A percentile compares a stretch with the other conserved stretches of the same genome.
Evolutionary conservation across 2,329 filamentous ascomycete species (phyloP).

Genomic region (Talaromyces funiculosus): DNA sequence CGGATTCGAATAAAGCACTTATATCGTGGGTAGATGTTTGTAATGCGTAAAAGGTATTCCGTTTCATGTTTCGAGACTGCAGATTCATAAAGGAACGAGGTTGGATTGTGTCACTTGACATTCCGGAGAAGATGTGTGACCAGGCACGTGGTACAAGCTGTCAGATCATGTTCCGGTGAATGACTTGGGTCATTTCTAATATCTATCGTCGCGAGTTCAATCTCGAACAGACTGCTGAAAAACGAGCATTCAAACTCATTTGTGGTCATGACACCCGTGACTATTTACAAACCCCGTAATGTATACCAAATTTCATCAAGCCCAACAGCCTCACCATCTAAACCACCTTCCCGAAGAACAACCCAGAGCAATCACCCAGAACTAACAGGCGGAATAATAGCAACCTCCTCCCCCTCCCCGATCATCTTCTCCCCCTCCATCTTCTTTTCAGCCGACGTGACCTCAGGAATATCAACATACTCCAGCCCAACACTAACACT

Average conservation of each 20-base stretch:
- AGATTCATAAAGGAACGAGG: neutral
- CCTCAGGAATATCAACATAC: constrained; percentile 37
- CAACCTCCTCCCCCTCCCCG: constrained; percentile 38
- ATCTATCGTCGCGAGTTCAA: neutral
- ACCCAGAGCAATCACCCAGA: constrained; percentile 30
- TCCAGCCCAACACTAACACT: constrained; percentile 40
- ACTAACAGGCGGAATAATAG: constrained; percentile 45
- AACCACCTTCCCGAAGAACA: neutral
- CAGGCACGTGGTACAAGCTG: neutral
- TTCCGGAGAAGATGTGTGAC: neutral
- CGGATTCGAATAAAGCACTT: neutral
- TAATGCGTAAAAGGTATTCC: neutral
- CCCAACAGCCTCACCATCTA: neutral
- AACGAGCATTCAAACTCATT: neutral
- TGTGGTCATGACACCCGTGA: neutral
- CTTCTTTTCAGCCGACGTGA: constrained; percentile 10
- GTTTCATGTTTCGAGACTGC: neutral
- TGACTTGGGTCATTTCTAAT: neutral
- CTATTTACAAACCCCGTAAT: neutral
- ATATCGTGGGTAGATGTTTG: too few relatives aligned
- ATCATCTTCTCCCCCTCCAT: constrained; percentile 25
- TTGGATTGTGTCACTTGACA: neutral
- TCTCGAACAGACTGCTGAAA: too few relatives aligned
- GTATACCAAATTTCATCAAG: neutral
- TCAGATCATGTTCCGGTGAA: neutral